Evolutionary conservation across 129 eudicot species (phyloP).

Genomic region (Pseudognaphalium luteoalbum): DNA sequence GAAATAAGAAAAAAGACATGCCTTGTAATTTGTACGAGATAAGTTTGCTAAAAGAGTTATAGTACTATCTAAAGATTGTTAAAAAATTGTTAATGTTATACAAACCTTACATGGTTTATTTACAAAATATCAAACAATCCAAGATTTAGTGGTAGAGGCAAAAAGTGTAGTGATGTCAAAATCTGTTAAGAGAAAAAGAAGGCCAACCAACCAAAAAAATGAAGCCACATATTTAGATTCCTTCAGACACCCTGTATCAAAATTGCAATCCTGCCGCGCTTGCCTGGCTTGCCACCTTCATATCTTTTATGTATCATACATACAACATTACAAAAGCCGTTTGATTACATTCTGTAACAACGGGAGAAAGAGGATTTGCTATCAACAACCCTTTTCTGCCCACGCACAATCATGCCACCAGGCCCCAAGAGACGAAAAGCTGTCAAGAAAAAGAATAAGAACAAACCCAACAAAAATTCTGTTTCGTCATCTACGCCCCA

Average conservation of each 20-base stretch:
- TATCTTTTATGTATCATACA: background rate
- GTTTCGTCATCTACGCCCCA: slow-evolving; percentile 22
- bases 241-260: background rate
- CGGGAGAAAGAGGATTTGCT: slow-evolving; percentile 20
- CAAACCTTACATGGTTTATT: background rate
- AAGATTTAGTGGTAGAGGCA: background rate
- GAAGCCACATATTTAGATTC: slow-evolving; percentile 26
- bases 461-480: slow-evolving; percentile 24
- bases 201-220: slow-evolving; percentile 22
- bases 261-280: slow-evolving; percentile 21
- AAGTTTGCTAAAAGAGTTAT: background rate
- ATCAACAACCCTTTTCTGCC: slow-evolving; percentile 21
- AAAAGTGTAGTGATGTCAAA: background rate
- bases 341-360: slow-evolving; percentile 16
- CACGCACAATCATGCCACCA: slow-evolving; percentile 60
- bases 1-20: background rate
- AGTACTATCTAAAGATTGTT: background rate
- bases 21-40: background rate
- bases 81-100: background rate
- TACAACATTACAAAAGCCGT: background rate
- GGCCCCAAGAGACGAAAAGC: slow-evolving; percentile 79
- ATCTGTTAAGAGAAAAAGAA: slow-evolving; percentile 20
- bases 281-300: slow-evolving; percentile 14
- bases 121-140: background rate
- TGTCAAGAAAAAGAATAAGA: slow-evolving; percentile 59